Conservation (phyloP, 1,284 basidiomycete species). For the Inonotus obliquus region DNA sequence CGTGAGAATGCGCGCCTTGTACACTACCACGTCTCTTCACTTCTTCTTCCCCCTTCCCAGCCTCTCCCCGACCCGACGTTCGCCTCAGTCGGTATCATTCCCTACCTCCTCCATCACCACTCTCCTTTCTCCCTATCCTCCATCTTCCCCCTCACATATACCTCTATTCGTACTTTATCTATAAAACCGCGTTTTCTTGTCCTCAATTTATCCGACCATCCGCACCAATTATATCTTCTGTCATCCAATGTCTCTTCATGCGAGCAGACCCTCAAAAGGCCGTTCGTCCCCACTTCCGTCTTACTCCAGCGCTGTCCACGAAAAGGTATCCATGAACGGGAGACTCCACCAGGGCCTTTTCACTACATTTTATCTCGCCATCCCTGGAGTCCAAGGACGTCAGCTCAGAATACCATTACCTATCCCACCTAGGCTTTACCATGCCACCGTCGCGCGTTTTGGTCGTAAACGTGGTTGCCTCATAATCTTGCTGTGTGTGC, state of each 20-base stretch:
- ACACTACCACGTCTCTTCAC: not conserved
- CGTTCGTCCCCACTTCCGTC: conserved; percentile 48
- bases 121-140: not conserved
- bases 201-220: not conserved
- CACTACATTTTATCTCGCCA: conserved; percentile 50
- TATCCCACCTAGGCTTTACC: conserved; percentile 60
- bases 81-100: not conserved
- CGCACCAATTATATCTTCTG: conserved; percentile 29
- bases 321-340: conserved; percentile 44
- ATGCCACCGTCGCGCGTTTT: conserved; percentile 51
- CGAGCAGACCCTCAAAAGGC: conserved; percentile 31
- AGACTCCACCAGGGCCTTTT: conserved; percentile 53
- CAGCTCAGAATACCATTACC: conserved; percentile 51
- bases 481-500: conserved; percentile 43
- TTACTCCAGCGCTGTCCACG: conserved; percentile 58
- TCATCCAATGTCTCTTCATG: conserved; percentile 35
- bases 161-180: conserved; percentile 22
- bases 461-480: conserved; percentile 52
- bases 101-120: not conserved
- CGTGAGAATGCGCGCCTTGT: not conserved
- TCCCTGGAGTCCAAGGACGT: conserved; percentile 52
- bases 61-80: not conserved
- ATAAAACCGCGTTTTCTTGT: conserved; percentile 29
- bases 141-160: not conserved
- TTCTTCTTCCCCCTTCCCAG: not conserved